phyloP scores from a whole-genome alignment of 2,329 filamentous ascomycete species.

The Macroventuria anomochaeta region DNA sequence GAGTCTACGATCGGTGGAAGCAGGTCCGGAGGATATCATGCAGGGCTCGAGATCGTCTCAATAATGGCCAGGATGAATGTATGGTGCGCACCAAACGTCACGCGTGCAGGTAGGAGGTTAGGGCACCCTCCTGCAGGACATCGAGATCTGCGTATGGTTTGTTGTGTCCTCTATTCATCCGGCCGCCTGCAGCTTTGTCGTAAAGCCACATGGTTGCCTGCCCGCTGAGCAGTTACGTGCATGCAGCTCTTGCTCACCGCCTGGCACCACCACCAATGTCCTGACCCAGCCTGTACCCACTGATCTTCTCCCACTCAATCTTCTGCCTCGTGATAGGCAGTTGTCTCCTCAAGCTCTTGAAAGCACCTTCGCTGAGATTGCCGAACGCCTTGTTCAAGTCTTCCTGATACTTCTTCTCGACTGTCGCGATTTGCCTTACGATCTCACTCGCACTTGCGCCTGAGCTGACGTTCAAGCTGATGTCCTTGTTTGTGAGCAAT shows the following conservation, averaged over 20 bases:
- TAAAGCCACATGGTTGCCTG: background rate
- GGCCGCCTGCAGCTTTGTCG: background rate
- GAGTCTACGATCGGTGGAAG: too few relatives aligned
- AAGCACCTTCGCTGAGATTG: constrained; percentile 87
- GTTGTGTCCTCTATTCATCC: background rate
- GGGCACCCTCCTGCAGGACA: background rate
- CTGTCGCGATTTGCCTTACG: constrained; percentile 75
- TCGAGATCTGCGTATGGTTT: background rate
- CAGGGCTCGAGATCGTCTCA: background rate
- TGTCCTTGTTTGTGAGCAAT: constrained; percentile 82
- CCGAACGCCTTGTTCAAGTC: constrained; percentile 92
- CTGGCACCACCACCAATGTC: constrained; percentile 57
- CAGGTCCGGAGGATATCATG: too few relatives aligned
- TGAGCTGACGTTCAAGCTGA: constrained; percentile 64
- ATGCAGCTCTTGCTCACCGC: constrained; percentile 2
- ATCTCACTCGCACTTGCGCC: constrained; percentile 71
- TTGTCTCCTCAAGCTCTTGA: constrained; percentile 91
- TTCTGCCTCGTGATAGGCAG: constrained; percentile 96
- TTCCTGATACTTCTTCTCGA: constrained; percentile 94
- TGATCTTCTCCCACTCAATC: constrained; percentile 99
- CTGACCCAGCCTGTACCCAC: constrained; percentile 74
- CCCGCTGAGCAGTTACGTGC: background rate
- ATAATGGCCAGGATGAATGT: background rate
- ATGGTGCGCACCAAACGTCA: background rate
- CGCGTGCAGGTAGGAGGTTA: background rate